phyloP scores from a whole-genome alignment of 2,329 filamentous ascomycete species.

The Aspergillus sp. region DNA sequence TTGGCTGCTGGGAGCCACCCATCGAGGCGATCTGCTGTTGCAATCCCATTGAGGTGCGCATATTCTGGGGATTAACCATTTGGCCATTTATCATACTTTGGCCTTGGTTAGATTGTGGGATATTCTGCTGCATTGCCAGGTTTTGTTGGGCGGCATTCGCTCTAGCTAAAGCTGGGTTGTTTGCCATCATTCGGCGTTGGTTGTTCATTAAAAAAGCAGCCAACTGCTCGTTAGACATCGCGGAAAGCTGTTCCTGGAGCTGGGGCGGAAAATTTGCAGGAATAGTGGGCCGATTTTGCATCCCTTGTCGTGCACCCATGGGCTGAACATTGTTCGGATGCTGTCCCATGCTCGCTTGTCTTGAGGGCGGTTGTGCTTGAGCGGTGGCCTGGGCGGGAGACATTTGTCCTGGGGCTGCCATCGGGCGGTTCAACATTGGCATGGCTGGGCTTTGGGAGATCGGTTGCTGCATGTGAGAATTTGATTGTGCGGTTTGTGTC shows the following conservation, averaged over 20 bases:
- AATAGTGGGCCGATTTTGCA: conserved; percentile 35
- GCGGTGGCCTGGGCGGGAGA: conserved; percentile 36
- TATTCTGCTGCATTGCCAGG: conserved; percentile 29
- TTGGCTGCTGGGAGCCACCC: conserved; percentile 28
- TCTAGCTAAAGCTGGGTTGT: conserved; percentile 32
- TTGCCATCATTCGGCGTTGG: conserved; percentile 31
- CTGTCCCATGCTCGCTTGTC: conserved; percentile 33
- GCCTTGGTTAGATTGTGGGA: conserved; percentile 34
- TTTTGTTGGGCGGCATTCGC: conserved; percentile 31
- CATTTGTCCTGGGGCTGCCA: conserved; percentile 39
- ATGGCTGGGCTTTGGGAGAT: conserved; percentile 41
- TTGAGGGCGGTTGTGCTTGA: conserved; percentile 36
- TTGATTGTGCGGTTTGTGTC: conserved; percentile 46
- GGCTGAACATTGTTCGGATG: conserved; percentile 26
- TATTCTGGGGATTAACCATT: conserved; percentile 32
- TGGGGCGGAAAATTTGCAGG: conserved; percentile 35
- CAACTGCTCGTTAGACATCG: conserved; percentile 38
- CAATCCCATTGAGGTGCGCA: conserved; percentile 35
- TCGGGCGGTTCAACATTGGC: conserved; percentile 45
- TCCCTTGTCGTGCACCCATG: conserved; percentile 27
- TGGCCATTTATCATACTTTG: conserved; percentile 33
- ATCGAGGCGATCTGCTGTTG: conserved; percentile 36
- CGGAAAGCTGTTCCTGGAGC: conserved; percentile 35
- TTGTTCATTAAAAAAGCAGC: conserved; percentile 32
- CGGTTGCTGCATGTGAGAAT: conserved; percentile 37